Base-by-base conservation (phyloP, 768 basidiomycete species). In the Lactarius deliciosus region DNA sequence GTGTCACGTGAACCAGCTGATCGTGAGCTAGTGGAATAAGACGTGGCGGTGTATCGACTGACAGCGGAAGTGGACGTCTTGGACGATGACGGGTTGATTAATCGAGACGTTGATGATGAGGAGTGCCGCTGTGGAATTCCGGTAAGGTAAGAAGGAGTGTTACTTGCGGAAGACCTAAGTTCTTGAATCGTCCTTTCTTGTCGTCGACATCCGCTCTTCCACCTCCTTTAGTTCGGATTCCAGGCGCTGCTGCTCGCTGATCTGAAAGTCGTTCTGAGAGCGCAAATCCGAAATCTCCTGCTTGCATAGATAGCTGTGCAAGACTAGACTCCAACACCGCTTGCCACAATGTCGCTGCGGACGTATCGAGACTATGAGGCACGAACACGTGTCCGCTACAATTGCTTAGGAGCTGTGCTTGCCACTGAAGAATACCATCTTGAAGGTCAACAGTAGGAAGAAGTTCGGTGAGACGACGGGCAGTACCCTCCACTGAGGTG, bases 371-470 rank as follows among this genome's bases (percentile, higher is more conserved):
- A 28, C 72, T 67, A 22, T 72, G 76, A 1, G 82, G 77, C 15
- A 81, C 73, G 68, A 86, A 82, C 59, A 85, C 74, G 64, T 89
- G 83, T 0, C 83, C 86, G 0, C 86, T 87, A 69, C 80, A 88
- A 60, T 87, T 80, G 3, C 79, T 76, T 28, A 90, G 79, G 3
- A 89, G 81, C 65, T 88, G 85, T 0, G 85, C 83, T 69, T 90
- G 84, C 87, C 88, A 90, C 68, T 83, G 83, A 50, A 86, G 72
- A 13, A 76, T 75, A 18, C 75, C 69, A 60, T 84, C 80, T 22
- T 74, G 70, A 16, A 86, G 72, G 32, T 77, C 72, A 64, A 89
- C 87, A 64, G 83, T 77, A 8, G 80, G 79, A 40, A 89, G 76
- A 43, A 87, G 78, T 0, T 78, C 72, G 22, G 78, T 74, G 57